A percentile compares a stretch with the other conserved stretches of the same genome.
Conservation (phyloP, 257 asterid species). For the Lycium barbarum region DNA sequence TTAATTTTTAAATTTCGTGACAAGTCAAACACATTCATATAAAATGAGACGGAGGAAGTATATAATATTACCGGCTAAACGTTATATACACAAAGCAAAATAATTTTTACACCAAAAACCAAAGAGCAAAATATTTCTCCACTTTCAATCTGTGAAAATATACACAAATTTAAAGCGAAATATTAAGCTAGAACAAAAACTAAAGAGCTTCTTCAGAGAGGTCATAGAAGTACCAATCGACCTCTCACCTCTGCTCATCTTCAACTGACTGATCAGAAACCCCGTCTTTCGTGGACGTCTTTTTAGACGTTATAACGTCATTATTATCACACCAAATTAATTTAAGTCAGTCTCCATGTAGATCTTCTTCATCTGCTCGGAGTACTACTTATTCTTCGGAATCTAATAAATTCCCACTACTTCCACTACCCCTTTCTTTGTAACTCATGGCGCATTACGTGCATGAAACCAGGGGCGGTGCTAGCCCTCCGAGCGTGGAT, state of each 20-base stretch:
- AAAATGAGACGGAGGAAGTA: no score
- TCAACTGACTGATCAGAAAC: background rate
- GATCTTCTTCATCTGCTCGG: background rate
- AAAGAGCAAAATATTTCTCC: no score
- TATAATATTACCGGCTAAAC: no score
- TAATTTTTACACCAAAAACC: no score
- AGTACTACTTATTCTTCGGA: background rate
- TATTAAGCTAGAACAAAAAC: background rate
- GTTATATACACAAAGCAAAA: no score
- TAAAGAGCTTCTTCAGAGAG: background rate
- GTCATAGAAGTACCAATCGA: background rate
- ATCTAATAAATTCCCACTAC: no score
- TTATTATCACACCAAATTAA: background rate
- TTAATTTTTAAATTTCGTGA: no score
- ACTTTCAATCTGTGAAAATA: no score
- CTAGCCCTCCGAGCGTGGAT: no score
- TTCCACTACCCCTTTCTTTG: background rate
- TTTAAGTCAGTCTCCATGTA: background rate
- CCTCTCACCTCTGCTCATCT: background rate
- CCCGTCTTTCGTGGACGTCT: conserved; percentile 19
- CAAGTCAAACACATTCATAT: no score
- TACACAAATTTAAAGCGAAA: no score
- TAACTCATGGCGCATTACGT: background rate
- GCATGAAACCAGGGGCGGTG: background rate
- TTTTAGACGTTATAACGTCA: conserved; percentile 19